Percentiles rank a stretch among this genome's conserved stretches.
These are phyloP conservation scores for Huntiella moniliformis DNA, from an alignment of 2,329 filamentous ascomycete genomes.

Conservation along the genomic window DNA sequence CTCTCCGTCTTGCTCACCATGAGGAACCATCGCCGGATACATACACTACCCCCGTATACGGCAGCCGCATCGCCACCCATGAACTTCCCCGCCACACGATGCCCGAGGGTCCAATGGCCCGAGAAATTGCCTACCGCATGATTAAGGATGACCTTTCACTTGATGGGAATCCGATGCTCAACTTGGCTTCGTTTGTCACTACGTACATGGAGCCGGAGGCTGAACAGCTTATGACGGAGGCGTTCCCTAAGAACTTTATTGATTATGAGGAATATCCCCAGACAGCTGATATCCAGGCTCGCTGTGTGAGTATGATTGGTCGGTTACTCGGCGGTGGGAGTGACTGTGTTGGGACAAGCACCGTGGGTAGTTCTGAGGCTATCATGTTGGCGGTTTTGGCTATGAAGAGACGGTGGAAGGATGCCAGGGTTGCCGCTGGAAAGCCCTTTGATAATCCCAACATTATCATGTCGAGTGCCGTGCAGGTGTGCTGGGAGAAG, in stretches of 20 bases:
- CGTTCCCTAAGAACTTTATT: constrained; percentile 90
- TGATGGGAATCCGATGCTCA: constrained; percentile 79
- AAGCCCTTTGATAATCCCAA: constrained; percentile 70
- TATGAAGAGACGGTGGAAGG: constrained; percentile 93
- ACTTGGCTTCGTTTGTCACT: constrained; percentile 79
- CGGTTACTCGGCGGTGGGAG: constrained; percentile 59
- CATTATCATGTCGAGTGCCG: constrained; percentile 81
- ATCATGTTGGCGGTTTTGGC: constrained; percentile 70
- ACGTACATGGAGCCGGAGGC: constrained; percentile 97
- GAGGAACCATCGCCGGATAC: constrained; percentile 29
- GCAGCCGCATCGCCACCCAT: constrained; percentile 61
- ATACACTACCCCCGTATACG: constrained; percentile 69
- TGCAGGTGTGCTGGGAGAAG: constrained; percentile 97
- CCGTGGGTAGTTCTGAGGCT: constrained; percentile 75
- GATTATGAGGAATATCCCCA: constrained; percentile 75
- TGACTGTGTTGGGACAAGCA: constrained; percentile 68
- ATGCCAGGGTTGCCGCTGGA: constrained; percentile 63
- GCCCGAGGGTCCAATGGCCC: constrained; percentile 79
- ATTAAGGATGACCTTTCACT: constrained; percentile 88
- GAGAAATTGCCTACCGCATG: constrained; percentile 84
- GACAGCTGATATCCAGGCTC: constrained; percentile 72
- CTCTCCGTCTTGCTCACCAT: constrained; percentile 26
- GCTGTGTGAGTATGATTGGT: constrained; percentile 81
- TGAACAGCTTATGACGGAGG: constrained; percentile 86
- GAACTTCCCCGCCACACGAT: constrained; percentile 73